Evolutionary conservation across 305 asterid species (phyloP), one percentile per base, ranked within the genome.

Genomic region (Ilex paraguariensis): DNA sequence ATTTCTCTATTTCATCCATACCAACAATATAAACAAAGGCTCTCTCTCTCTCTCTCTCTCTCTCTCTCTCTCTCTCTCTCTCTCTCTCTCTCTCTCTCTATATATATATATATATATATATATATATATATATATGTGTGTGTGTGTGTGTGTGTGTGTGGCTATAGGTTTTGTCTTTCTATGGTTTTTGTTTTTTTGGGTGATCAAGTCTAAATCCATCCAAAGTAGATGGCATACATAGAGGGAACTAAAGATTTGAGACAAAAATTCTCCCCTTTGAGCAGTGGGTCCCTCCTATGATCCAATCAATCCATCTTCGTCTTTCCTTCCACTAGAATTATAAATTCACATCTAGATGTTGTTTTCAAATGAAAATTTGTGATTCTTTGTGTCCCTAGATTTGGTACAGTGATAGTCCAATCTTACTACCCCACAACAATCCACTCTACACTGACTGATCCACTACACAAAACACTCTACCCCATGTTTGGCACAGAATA

Each of bases 91-190:
- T 61, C 13, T 21, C 30, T 60, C 15, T 36, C 42, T 21, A 62
- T 36, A 1, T 21, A 1, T 21, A 21, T 21, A 21, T 21, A 21
- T 21, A 21, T 21, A 21, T 21, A 21, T 21, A 21, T 21, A 1
- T 21, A 21, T 21, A 1, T 21, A 21, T 21, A 2, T 21, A 2
- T 21, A 2, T 21, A 1, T 17, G 21, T 17, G 21, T 17, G 21
- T 17, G 21, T 17, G 21, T 17, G 21, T 17, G 21, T 17, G 21
- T 17, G 21, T 36, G 9, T 5, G 7, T 36, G 9, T n/a, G 42
- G 42, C 42, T 36, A 36, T 58, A 17, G 59, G 72, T 66, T 64
- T 70, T 85, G 82, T 80, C 85, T 80, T 77, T 76, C 72, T 71
- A 60, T 74, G 69, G 70, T 73, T 31, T 36, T 67, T 61, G 58